A percentile compares a stretch with the other conserved stretches of the same genome.
Conservation (phyloP, 106 monocot genomes). For the Xerophyta viscosa region DNA sequence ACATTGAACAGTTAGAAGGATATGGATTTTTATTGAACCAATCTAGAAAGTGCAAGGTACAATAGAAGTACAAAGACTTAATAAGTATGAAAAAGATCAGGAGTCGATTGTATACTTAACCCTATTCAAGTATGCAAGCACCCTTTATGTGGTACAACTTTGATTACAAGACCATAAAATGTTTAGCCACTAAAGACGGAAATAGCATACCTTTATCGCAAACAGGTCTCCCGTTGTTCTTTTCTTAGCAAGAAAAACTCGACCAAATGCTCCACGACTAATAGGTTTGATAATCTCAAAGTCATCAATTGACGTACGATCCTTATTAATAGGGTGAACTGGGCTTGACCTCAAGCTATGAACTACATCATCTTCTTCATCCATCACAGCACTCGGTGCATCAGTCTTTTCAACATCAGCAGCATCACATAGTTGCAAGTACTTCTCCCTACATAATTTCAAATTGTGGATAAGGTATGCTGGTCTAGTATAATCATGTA, state of each 20-base stretch:
- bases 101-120: too few relatives aligned
- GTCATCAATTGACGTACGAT: slow-evolving; percentile 96
- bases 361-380: slow-evolving; percentile 92
- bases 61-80: too few relatives aligned
- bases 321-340: slow-evolving; percentile 60
- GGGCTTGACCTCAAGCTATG: slow-evolving; percentile 89
- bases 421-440: slow-evolving; percentile 83
- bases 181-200: too few relatives aligned
- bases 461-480: too few relatives aligned
- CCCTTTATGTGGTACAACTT: too few relatives aligned
- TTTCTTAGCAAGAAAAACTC: slow-evolving; percentile 98
- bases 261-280: slow-evolving; percentile 96
- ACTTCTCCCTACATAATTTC: slow-evolving; percentile 74
- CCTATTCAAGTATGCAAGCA: too few relatives aligned
- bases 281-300: slow-evolving; percentile 99
- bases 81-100: too few relatives aligned
- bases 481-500: too few relatives aligned
- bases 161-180: too few relatives aligned
- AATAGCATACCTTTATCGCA: slow-evolving; percentile 99
- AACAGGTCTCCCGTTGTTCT: slow-evolving; percentile 91
- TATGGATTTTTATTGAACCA: too few relatives aligned
- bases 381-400: slow-evolving; percentile 67
- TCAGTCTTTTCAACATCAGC: slow-evolving; percentile 89
- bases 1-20: too few relatives aligned
- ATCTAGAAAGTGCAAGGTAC: too few relatives aligned